phyloP scores from a whole-genome alignment of 345 rosid species.

The Boechera retrofracta region DNA sequence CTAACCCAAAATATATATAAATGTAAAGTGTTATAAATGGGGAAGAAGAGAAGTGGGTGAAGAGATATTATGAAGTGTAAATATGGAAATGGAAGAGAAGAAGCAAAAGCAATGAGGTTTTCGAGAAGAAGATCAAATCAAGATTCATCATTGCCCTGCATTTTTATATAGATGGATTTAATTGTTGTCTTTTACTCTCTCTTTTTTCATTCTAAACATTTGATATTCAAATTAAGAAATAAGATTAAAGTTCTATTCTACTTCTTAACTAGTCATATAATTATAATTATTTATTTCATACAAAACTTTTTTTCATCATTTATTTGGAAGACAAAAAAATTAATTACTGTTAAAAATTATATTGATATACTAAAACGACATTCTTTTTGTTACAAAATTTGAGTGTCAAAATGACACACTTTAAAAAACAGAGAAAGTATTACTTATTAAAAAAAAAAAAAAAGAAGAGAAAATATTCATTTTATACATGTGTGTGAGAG shows the following conservation, averaged over 20 bases:
- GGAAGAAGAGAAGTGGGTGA: constrained; percentile 62
- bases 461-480: constrained; percentile 33
- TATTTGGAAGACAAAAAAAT: too few species aligned
- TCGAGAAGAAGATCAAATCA: constrained; percentile 46
- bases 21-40: constrained; percentile 51
- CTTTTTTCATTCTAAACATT: too few species aligned
- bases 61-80: constrained; percentile 53
- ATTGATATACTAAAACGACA: too few species aligned
- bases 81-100: constrained; percentile 49
- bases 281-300: too few species aligned
- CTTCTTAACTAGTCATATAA: too few species aligned
- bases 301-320: too few species aligned
- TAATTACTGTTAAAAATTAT: too few species aligned
- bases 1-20: constrained; percentile 32
- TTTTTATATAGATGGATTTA: constrained; percentile 34
- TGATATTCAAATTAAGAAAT: too few species aligned
- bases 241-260: too few species aligned
- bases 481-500: constrained; percentile 51
- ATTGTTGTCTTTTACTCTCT: constrained; percentile 27
- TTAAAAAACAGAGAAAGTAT: not conserved
- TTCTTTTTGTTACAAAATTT: too few species aligned
- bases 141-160: constrained; percentile 42
- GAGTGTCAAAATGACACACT: too few species aligned
- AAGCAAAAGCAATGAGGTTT: constrained; percentile 41
- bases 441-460: not conserved